Conservation (phyloP, 805 yeast species). For the Candida wancherniae region DNA sequence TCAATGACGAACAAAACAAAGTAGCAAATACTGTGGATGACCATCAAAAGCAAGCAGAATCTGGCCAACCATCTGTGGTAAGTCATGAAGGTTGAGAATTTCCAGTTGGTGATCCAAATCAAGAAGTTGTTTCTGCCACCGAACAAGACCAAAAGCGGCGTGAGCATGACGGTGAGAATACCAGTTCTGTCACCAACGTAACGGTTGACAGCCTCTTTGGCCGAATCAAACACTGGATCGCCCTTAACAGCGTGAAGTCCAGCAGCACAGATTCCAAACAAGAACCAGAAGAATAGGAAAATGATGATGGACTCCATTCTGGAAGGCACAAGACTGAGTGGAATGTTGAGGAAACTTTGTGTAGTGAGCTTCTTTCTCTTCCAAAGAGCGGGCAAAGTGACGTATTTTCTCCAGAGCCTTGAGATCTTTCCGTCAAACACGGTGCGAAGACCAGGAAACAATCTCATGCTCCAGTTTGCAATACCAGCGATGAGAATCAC, state of each 20-base stretch:
- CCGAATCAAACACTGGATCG: constrained; percentile 6
- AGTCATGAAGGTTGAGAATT: constrained; percentile 12
- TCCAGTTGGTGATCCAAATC: constrained; percentile 16
- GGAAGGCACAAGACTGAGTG: constrained; percentile 28
- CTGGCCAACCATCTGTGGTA: constrained; percentile 17
- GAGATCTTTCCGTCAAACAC: constrained; percentile 25
- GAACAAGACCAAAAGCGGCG: constrained; percentile 14
- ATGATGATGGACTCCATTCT: constrained; percentile 21
- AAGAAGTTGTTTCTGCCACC: constrained; percentile 18
- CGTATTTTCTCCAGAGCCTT: constrained; percentile 22
- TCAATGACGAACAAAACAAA: constrained; percentile 3
- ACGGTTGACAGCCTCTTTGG: constrained; percentile 5
- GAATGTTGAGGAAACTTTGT: constrained; percentile 9
- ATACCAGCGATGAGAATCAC: constrained; percentile 40
- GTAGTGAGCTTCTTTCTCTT: constrained; percentile 11
- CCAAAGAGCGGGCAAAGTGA: constrained; percentile 26
- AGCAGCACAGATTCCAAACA: constrained; percentile 12
- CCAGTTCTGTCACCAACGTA: constrained; percentile 16
- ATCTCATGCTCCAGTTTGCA: constrained; percentile 35
- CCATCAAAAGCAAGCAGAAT: constrained; percentile 11
- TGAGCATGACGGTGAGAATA: constrained; percentile 6
- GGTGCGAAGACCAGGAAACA: constrained; percentile 35
- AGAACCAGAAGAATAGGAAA: constrained; percentile 17
- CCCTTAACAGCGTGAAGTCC: constrained; percentile 5
- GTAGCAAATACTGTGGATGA: constrained; percentile 12